Conservation (phyloP, 2,329 filamentous ascomycete genomes). For the Cladosporium sp. region DNA sequence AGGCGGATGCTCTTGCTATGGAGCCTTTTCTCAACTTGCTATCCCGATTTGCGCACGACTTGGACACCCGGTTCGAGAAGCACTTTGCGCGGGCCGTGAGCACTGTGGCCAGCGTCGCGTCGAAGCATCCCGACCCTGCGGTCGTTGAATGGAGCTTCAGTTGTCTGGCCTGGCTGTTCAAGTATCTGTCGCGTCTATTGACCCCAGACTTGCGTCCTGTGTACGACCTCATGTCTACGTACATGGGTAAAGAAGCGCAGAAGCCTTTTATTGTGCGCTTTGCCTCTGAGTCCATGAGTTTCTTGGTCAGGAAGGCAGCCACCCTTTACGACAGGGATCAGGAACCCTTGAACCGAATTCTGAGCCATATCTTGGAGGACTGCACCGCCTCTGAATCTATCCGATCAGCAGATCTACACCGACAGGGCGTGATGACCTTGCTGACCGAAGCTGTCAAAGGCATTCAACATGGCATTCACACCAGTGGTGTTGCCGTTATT, state of each 20-base stretch:
- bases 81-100: constrained; percentile 73
- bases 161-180: constrained; percentile 91
- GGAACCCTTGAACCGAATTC: constrained; percentile 63
- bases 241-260: constrained; percentile 76
- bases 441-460: constrained; percentile 75
- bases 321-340: constrained; percentile 68
- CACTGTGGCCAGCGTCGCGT: constrained; percentile 72
- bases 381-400: constrained; percentile 56
- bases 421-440: constrained; percentile 85
- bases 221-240: constrained; percentile 73
- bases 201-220: constrained; percentile 81
- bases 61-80: constrained; percentile 81
- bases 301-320: constrained; percentile 84
- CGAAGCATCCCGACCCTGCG: constrained; percentile 64
- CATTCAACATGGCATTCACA: constrained; percentile 54
- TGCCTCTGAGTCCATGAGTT: constrained; percentile 90
- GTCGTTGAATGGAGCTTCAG: constrained; percentile 98
- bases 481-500: constrained; percentile 51
- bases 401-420: constrained; percentile 55
- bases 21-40: constrained; percentile 85
- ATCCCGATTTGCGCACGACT: constrained; percentile 88
- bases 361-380: constrained; percentile 67
- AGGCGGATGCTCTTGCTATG: constrained; percentile 71
- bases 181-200: constrained; percentile 84
- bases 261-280: constrained; percentile 87